These are phyloP conservation scores for Podospora tetraspora DNA, from an alignment of 495 filamentous ascomycete genomes.

Conservation along the genomic window DNA sequence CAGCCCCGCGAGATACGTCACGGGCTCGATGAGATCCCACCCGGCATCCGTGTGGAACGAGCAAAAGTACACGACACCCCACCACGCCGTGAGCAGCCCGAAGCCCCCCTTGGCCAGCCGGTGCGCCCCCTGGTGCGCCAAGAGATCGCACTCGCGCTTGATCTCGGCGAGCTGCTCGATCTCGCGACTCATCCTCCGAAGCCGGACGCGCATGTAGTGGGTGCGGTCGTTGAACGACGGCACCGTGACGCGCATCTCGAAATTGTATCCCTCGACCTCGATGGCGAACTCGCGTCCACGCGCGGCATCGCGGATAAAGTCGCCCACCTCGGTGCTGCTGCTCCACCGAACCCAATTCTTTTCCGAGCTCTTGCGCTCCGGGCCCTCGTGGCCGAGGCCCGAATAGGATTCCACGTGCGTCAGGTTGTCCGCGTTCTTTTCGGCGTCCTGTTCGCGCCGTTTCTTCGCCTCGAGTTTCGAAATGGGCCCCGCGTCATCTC, in stretches of 20 bases:
- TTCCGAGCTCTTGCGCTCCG: constrained; percentile 34
- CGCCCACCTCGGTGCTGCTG: constrained; percentile 80
- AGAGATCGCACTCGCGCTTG: constrained; percentile 74
- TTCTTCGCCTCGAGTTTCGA: constrained; percentile 27
- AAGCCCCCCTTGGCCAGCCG: constrained; percentile 77
- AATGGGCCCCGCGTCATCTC: constrained; percentile 45
- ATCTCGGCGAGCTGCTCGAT: constrained; percentile 63
- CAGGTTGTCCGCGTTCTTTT: constrained; percentile 9
- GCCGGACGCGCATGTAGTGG: constrained; percentile 69
- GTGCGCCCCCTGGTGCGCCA: constrained; percentile 72
- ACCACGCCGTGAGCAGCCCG: constrained; percentile 65
- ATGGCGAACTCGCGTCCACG: constrained; percentile 78
- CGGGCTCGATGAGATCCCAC: constrained; percentile 90
- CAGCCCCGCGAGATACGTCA: constrained; percentile 81
- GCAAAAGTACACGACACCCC: constrained; percentile 69
- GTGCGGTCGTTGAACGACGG: constrained; percentile 87
- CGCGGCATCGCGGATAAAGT: constrained; percentile 91
- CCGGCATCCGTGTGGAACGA: constrained; percentile 75
- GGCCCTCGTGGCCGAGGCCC: constrained; percentile 50
- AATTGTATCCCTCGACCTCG: constrained; percentile 65
- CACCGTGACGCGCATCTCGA: constrained; percentile 71
- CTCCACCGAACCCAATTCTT: constrained; percentile 84
- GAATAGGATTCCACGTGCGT: constrained; percentile 54
- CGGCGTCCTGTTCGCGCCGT: constrained; percentile 12
- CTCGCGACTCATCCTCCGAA: constrained; percentile 63